Evolutionary conservation across 176 grass and related monocot species (phyloP), one percentile per base, ranked within the genome.

Genomic region (Eremochloa ophiuroides): DNA sequence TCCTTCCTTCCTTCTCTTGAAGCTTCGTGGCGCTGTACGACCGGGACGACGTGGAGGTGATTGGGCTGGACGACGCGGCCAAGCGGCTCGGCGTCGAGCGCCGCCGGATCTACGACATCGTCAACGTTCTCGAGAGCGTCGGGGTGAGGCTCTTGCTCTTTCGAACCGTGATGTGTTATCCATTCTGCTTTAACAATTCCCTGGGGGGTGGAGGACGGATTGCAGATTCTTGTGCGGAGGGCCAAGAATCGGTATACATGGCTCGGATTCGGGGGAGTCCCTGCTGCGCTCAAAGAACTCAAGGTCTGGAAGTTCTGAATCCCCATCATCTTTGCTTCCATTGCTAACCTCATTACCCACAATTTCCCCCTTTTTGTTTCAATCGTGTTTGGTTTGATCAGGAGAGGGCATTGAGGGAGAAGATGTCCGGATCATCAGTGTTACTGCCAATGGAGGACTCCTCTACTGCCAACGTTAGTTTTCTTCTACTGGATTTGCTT

Each of bases 91-190:
- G 88, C 71, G 93, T 98, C n/a, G 96, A 98, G 84, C 87, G 96
- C 75, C 86, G 96, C 62, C 91, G 91, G 91, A 95, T 98, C 93
- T 98, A 98, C 68, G 91, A 98, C 76, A 98, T 98, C n/a, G 96
- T 98, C 73, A 98, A 95, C 17, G 91, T 98, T 12, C 85, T 98
- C 46, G 96, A 95, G 84, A 98, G 91, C 68, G 77, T 98, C n/a
- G 96, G 93, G 96, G 96, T 98, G 63, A 89, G 90, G 38, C 25
- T 44, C 42, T 17, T 5, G 7, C 10, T 2, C 28, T 84, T 60
- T 18, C 39, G 13, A 71, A 66, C 25, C 5, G 43, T 42, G 46
- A 47, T 44, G 50, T 2, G 16, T 3, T 2, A 12, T 55, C 35
- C n/a, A n/a, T n/a, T n/a, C 2, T n/a, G 61, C 8, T 55, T 8